Evolutionary conservation across 1,284 basidiomycete genomes (phyloP).

Genomic region (Xerocomus amazonicus): DNA sequence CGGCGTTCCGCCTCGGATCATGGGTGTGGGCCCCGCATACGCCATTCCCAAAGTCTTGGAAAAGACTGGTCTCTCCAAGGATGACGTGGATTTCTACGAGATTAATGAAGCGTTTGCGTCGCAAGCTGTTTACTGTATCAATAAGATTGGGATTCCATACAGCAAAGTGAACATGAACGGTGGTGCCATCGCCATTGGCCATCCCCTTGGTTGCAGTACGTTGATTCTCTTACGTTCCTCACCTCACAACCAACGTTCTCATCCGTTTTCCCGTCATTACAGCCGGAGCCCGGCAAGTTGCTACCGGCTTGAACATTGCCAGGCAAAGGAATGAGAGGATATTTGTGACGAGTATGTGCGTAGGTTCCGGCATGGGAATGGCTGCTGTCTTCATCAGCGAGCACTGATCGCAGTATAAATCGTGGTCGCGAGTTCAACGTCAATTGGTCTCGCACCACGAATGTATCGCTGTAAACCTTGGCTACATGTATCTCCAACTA

Average conservation of each 20-base stretch:
- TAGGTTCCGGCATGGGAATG: slow-evolving; percentile 91
- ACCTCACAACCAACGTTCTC: background rate
- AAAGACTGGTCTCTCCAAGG: slow-evolving; percentile 66
- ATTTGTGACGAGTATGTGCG: slow-evolving; percentile 94
- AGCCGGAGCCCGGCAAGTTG: slow-evolving; percentile 87
- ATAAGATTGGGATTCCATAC: slow-evolving; percentile 72
- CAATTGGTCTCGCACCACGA: too few species aligned
- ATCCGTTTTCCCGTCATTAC: slow-evolving; percentile 10
- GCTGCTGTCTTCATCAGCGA: slow-evolving; percentile 81
- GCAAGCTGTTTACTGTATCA: slow-evolving; percentile 79
- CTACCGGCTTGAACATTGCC: slow-evolving; percentile 80
- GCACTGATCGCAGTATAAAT: slow-evolving; percentile 41
- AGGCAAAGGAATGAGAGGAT: slow-evolving; percentile 73
- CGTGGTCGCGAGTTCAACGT: too few species aligned
- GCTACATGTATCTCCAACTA: too few species aligned
- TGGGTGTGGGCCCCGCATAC: slow-evolving; percentile 90
- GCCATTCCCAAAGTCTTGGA: slow-evolving; percentile 83
- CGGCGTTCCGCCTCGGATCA: slow-evolving; percentile 85
- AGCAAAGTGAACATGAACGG: slow-evolving; percentile 87
- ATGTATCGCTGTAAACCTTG: too few species aligned
- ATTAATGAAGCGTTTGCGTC: slow-evolving; percentile 94
- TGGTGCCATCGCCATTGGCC: slow-evolving; percentile 88
- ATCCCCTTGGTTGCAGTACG: slow-evolving; percentile 78
- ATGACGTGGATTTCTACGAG: slow-evolving; percentile 91
- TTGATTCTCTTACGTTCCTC: slow-evolving; percentile 25